A percentile compares a stretch with the other conserved stretches of the same genome.
Evolutionary conservation across 495 filamentous ascomycete species (phyloP).

Genomic region (Chaetomium cochliodes): DNA sequence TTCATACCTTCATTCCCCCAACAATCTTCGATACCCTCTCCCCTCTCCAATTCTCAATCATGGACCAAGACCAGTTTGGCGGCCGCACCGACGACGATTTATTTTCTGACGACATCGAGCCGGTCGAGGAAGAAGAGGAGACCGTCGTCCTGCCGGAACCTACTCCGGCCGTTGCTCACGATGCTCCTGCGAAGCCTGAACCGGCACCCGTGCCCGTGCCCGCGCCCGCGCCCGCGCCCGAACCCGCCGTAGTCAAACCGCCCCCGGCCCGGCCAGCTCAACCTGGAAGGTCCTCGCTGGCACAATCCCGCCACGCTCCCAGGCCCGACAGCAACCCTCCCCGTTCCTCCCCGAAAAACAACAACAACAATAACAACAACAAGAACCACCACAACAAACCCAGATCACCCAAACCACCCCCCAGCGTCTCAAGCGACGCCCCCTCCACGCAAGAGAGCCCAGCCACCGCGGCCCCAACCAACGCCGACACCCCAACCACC

Average conservation of each 20-base stretch:
- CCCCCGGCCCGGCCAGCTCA: background rate
- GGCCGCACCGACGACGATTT: slow-evolving; percentile 53
- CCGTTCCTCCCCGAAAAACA: slow-evolving; percentile 29
- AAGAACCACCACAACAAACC: background rate
- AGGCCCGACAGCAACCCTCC: slow-evolving; percentile 27
- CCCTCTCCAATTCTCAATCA: background rate
- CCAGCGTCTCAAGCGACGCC: background rate
- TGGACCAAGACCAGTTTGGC: slow-evolving; percentile 46
- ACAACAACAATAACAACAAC: slow-evolving; percentile 12
- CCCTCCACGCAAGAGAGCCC: background rate
- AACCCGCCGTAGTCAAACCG: background rate
- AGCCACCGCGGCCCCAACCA: slow-evolving; percentile 3
- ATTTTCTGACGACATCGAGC: slow-evolving; percentile 53
- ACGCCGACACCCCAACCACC: slow-evolving; percentile 3
- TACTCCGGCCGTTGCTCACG: background rate
- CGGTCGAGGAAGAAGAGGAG: slow-evolving; percentile 33
- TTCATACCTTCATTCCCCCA: background rate
- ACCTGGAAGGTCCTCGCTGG: slow-evolving; percentile 31
- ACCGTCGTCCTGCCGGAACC: background rate
- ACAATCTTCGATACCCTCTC: background rate
- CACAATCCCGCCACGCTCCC: slow-evolving; percentile 42
- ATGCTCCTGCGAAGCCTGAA: background rate
- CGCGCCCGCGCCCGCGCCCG: background rate
- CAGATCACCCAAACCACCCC: background rate
- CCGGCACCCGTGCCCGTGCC: background rate